Conservation (phyloP, 768 basidiomycete species). For the Hortiboletus campestris region DNA sequence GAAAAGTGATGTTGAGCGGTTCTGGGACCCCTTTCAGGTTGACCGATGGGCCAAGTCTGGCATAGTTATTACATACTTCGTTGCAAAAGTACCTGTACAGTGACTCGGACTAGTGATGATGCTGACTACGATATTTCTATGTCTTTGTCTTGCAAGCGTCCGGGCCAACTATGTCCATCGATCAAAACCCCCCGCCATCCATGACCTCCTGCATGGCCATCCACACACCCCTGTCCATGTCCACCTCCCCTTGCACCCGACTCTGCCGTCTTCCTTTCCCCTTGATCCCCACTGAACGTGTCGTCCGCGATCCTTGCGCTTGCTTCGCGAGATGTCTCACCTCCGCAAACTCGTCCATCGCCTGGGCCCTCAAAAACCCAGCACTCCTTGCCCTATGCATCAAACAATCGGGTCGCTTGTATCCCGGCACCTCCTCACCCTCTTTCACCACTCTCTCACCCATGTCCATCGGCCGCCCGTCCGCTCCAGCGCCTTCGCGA, state of each 20-base stretch:
- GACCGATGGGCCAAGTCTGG: too few species aligned
- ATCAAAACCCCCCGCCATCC: conserved; percentile 1
- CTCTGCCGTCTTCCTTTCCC: conserved; percentile 11
- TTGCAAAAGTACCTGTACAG: not conserved
- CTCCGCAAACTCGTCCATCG: conserved; percentile 67
- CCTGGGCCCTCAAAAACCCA: conserved; percentile 75
- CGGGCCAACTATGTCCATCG: not conserved
- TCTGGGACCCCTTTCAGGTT: too few species aligned
- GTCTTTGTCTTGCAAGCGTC: not conserved
- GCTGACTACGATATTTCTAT: not conserved
- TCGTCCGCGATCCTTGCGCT: conserved; percentile 12
- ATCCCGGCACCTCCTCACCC: conserved; percentile 39
- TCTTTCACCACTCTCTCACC: not conserved
- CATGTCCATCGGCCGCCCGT: conserved; percentile 58
- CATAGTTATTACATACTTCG: not conserved
- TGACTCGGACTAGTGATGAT: not conserved
- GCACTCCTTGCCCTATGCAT: conserved; percentile 61
- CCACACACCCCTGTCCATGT: conserved; percentile 17
- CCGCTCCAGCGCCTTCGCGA: conserved; percentile 57
- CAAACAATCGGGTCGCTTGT: conserved; percentile 57
- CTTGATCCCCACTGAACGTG: not conserved
- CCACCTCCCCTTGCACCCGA: conserved; percentile 3
- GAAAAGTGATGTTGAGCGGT: too few species aligned
- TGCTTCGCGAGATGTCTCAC: conserved; percentile 65
- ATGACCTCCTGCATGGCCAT: conserved; percentile 26